Evolutionary conservation across 148 eudicot genomes (phyloP), one percentile per base, ranked within the genome.

Genomic region (Salicornia ramosissima): DNA sequence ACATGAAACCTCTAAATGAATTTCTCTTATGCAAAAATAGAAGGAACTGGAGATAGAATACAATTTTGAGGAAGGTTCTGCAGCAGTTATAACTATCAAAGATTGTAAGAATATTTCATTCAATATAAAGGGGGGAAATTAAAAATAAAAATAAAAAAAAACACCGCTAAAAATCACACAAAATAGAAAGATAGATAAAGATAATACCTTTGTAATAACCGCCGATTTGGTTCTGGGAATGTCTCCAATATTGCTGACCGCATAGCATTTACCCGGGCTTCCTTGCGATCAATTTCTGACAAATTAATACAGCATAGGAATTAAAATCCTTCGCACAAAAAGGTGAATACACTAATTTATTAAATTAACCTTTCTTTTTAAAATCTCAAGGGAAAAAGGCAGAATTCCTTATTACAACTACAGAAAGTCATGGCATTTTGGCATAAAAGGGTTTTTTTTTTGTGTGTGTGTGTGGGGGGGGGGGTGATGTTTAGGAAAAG

Each of bases 141-240:
- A 8, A 36, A 36, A 36, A 36, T 36, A 36, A 36, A 3, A 1
- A 49, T 36, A 55, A 11, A 26, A 24, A 28, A 54, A 21, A 50
- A 14, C 0, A 19, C 6, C 6, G 6, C 22, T 19, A n/a, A 2
- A 47, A 47, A 47, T n/a, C n/a, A n/a, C n/a, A n/a, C n/a, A n/a
- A n/a, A n/a, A 10, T 1, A 64, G 22, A 65, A 47, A 73, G 26
- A 40, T 34, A 47, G 47, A 64, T 46, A 56, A 69, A 70, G 46
- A 63, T 51, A 72, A 19, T 67, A 91, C 99, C 99, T 88, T 75
- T 94, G 99, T 70, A 94, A 77, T 65, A 94, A 80, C n/a, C 99
- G 86, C 77, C 97, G 83, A 73, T 94, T 94, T 34, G 99, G 99
- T 73, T 94, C 99, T 60, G 99, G 99, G 81, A 94, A 91, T 22